phyloP scores from a whole-genome alignment of 2,329 filamentous ascomycete species.

The Onygena corvina region DNA sequence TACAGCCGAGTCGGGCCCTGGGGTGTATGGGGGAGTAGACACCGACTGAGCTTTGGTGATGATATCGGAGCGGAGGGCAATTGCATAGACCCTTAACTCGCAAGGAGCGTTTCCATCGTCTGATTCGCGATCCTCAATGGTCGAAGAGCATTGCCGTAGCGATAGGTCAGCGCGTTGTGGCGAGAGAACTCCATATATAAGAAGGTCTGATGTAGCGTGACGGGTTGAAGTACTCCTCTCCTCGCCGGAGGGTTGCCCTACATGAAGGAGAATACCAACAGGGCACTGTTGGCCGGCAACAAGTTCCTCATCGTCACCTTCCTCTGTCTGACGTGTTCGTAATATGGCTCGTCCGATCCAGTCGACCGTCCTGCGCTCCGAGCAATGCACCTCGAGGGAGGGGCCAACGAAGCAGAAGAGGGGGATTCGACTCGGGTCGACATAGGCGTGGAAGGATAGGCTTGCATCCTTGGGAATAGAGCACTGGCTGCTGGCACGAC shows the following conservation, averaged over 20 bases:
- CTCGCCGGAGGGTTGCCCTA: conserved; percentile 17
- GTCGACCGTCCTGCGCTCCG: conserved; percentile 23
- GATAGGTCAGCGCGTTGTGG: conserved; percentile 18
- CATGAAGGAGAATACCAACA: conserved; percentile 27
- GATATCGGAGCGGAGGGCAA: conserved; percentile 26
- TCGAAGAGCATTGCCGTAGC: conserved; percentile 27
- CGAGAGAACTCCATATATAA: conserved; percentile 30
- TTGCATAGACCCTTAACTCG: conserved; percentile 29
- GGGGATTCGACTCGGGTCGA: conserved; percentile 32
- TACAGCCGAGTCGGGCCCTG: conserved; percentile 9
- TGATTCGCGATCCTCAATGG: conserved; percentile 14
- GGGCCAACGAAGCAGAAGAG: conserved; percentile 31
- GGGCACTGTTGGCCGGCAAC: conserved; percentile 26
- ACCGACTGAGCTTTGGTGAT: conserved; percentile 26
- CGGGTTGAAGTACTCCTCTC: neutral
- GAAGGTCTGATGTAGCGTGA: conserved; percentile 25
- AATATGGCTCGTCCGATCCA: conserved; percentile 31
- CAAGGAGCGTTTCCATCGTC: conserved; percentile 9
- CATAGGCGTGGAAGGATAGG: conserved; percentile 26
- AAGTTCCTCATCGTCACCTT: conserved; percentile 24
- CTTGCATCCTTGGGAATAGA: conserved; percentile 25
- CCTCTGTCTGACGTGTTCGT: conserved; percentile 21
- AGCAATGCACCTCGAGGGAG: conserved; percentile 30
- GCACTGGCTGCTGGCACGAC: conserved; percentile 24
- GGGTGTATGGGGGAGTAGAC: conserved; percentile 24